Conservation (phyloP, 169 alveolate genomes). For the Eimeria nieschulzi region DNA sequence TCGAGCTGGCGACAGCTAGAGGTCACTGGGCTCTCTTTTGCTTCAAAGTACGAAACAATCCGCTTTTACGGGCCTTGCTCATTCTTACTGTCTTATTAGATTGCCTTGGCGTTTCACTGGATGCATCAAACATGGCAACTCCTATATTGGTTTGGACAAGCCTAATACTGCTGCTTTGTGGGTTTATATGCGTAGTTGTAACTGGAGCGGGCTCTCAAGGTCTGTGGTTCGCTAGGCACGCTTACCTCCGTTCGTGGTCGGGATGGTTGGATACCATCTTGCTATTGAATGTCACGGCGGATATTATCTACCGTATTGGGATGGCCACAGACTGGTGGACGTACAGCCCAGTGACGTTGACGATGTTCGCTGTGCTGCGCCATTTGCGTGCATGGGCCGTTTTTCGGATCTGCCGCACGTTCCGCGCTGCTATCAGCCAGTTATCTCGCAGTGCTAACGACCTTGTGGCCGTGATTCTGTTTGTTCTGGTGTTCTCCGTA, state of each 20-base stretch:
- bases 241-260: conserved; percentile 45
- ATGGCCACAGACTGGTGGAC: conserved; percentile 56
- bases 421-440: conserved; percentile 26
- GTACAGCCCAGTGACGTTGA: conserved; percentile 18
- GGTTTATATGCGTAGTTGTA: conserved; percentile 15
- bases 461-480: conserved; percentile 48
- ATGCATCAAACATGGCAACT: conserved; percentile 21
- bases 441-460: conserved; percentile 57
- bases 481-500: conserved; percentile 36
- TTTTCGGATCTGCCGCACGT: conserved; percentile 46
- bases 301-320: conserved; percentile 28
- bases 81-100: conserved; percentile 11
- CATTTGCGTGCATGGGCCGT: conserved; percentile 55
- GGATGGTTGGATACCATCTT: conserved; percentile 48
- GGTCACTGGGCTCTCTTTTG: conserved; percentile 59
- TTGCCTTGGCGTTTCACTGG: conserved; percentile 44
- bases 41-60: conserved; percentile 50
- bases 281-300: conserved; percentile 12
- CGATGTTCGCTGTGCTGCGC: conserved; percentile 9
- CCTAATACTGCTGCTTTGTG: conserved; percentile 8
- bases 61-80: conserved; percentile 41
- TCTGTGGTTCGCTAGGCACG: conserved; percentile 36
- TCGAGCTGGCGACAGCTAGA: conserved; percentile 30
- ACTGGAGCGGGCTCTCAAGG: conserved; percentile 45
- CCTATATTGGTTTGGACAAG: conserved; percentile 10